Percentiles rank a stretch among this genome's conserved stretches.
Evolutionary conservation across 768 basidiomycete species (phyloP).

Genomic region (Holtermannia corniformis): DNA sequence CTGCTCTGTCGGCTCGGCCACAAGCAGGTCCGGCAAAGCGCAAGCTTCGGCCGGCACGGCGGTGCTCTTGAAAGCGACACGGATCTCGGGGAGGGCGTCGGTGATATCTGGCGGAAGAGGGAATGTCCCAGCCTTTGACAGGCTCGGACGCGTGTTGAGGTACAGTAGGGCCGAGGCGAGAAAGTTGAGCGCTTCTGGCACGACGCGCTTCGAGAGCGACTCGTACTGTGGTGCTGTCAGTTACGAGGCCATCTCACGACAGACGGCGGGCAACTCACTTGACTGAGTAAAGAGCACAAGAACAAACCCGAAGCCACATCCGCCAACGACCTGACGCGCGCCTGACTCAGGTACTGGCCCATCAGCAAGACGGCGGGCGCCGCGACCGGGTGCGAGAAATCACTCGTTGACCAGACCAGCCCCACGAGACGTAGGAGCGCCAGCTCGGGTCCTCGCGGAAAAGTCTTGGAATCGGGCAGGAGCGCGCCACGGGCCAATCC

Average conservation of each 20-base stretch:
- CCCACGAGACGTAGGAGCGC: constrained; percentile 70
- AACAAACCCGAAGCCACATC: constrained; percentile 83
- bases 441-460: constrained; percentile 78
- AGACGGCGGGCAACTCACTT: constrained; percentile 29
- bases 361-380: constrained; percentile 79
- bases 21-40: constrained; percentile 40
- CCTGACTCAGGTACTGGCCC: constrained; percentile 79
- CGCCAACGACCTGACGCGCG: constrained; percentile 60
- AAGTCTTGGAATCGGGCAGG: constrained; percentile 60
- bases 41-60: constrained; percentile 4
- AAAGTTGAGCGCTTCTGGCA: constrained; percentile 86
- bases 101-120: constrained; percentile 12
- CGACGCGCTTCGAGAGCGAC: constrained; percentile 66
- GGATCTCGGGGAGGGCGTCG: constrained; percentile 2
- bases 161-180: constrained; percentile 55
- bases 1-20: constrained; percentile 44
- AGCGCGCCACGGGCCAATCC: constrained; percentile 65
- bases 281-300: constrained; percentile 64
- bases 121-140: neutral
- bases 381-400: constrained; percentile 80
- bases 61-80: neutral
- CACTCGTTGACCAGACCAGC: constrained; percentile 82
- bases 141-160: neutral
- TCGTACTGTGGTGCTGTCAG: constrained; percentile 56
- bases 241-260: neutral